Evolutionary conservation across 768 basidiomycete species (phyloP).

Genomic region (Lactarius quietus): DNA sequence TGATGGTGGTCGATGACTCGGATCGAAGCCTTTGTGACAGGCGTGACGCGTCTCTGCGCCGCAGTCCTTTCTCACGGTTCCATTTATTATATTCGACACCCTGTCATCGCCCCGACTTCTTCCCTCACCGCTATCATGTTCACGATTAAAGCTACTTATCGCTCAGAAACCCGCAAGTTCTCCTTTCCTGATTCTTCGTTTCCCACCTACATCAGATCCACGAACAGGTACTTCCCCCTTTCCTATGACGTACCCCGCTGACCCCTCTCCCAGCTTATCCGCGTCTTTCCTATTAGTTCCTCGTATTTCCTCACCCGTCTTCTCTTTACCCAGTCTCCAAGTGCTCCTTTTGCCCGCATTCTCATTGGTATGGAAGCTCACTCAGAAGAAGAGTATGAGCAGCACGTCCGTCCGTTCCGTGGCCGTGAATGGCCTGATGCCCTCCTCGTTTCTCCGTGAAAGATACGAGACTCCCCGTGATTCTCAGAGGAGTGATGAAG

Average conservation of each 20-base stretch:
- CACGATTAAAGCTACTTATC: constrained; percentile 76
- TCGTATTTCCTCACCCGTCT: constrained; percentile 63
- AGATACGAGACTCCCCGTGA: constrained; percentile 43
- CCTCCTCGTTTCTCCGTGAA: constrained; percentile 55
- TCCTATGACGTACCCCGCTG: constrained; percentile 4
- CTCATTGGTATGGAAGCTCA: constrained; percentile 60
- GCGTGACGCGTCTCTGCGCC: neutral
- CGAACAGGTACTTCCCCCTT: constrained; percentile 48
- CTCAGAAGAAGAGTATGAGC: constrained; percentile 54
- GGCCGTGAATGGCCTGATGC: constrained; percentile 54
- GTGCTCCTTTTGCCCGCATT: constrained; percentile 50
- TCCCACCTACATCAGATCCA: constrained; percentile 61
- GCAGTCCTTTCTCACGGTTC: neutral
- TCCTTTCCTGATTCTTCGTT: constrained; percentile 54
- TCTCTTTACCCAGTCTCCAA: constrained; percentile 59
- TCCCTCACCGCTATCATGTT: constrained; percentile 50
- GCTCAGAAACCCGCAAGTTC: constrained; percentile 63
- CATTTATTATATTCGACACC: neutral
- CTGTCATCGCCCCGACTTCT: constrained; percentile 25
- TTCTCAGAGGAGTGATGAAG: constrained; percentile 6
- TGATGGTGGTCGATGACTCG: neutral
- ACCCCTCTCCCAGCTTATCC: constrained; percentile 50
- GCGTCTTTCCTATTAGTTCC: constrained; percentile 61
- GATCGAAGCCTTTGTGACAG: neutral
- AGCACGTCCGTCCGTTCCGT: constrained; percentile 46